Percentiles rank a stretch among this genome's conserved stretches.
These are phyloP conservation scores for Groenewaldozyma tartarivorans DNA, from an alignment of 805 yeast genomes.

Conservation along the genomic window DNA sequence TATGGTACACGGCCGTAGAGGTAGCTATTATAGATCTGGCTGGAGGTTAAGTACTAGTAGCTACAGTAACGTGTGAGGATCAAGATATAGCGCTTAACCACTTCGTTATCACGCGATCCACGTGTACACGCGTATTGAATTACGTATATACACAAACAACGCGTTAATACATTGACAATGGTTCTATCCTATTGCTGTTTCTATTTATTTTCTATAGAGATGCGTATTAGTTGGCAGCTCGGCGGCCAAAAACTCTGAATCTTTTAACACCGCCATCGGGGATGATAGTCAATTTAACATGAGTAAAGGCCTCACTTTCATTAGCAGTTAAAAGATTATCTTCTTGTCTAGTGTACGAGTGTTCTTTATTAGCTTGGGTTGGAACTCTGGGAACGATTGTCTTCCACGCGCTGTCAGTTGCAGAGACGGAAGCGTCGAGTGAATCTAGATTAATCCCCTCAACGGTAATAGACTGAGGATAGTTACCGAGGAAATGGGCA, in stretches of 20 bases:
- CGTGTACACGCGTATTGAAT: no score
- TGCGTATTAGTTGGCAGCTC: constrained; percentile 5
- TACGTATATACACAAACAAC: no score
- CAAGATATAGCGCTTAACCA: no score
- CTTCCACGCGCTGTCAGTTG: constrained; percentile 46
- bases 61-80: no score
- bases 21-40: no score
- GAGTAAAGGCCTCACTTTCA: constrained; percentile 39
- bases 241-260: constrained; percentile 64
- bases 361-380: constrained; percentile 81
- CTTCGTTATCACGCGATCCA: no score
- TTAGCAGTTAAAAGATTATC: constrained; percentile 20
- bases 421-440: constrained; percentile 31
- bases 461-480: constrained; percentile 72
- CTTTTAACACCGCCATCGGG: constrained; percentile 98
- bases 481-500: constrained; percentile 90
- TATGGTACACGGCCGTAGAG: no score
- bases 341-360: constrained; percentile 24
- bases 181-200: no score
- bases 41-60: no score
- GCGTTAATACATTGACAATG: no score
- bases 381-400: constrained; percentile 55
- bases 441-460: constrained; percentile 43
- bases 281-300: constrained; percentile 70
- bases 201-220: neutral